Percentiles rank a stretch among this genome's conserved stretches.
These are phyloP conservation scores for Backusella westeae DNA, from an alignment of 192 early-diverging fungal genomes.

Conservation along the genomic window DNA sequence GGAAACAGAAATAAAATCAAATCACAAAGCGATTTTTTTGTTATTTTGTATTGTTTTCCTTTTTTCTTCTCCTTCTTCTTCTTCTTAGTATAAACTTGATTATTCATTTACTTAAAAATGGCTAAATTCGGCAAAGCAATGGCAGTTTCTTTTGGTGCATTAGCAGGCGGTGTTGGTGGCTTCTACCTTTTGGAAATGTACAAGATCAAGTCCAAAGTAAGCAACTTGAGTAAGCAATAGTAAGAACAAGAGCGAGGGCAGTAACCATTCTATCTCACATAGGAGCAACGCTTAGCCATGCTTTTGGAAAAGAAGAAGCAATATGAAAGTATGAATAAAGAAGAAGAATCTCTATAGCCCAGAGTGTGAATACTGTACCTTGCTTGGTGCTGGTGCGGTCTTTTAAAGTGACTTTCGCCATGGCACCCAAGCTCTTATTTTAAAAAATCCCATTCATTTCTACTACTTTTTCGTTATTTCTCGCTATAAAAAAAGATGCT, in stretches of 20 bases:
- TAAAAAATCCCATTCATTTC: background rate
- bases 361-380: background rate
- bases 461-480: background rate
- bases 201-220: conserved; percentile 38
- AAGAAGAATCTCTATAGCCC: conserved; percentile 14
- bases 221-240: background rate
- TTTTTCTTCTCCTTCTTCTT: background rate
- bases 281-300: conserved; percentile 31
- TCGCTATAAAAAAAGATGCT: background rate
- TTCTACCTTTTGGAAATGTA: conserved; percentile 39
- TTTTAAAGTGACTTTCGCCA: background rate
- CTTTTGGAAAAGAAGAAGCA: conserved; percentile 22
- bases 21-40: background rate
- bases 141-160: conserved; percentile 33
- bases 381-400: background rate
- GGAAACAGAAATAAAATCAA: background rate
- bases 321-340: conserved; percentile 6
- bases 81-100: background rate
- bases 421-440: background rate
- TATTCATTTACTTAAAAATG: conserved; percentile 14
- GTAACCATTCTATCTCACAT: background rate
- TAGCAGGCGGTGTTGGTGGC: conserved; percentile 37
- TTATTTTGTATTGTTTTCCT: background rate
- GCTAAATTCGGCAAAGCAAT: conserved; percentile 23
- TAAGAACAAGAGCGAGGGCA: background rate